Percentiles rank a stretch among this genome's conserved stretches.
These are phyloP conservation scores for Talaromyces atroroseus DNA, from an alignment of 2,329 filamentous ascomycete species.

Conservation along the genomic window DNA sequence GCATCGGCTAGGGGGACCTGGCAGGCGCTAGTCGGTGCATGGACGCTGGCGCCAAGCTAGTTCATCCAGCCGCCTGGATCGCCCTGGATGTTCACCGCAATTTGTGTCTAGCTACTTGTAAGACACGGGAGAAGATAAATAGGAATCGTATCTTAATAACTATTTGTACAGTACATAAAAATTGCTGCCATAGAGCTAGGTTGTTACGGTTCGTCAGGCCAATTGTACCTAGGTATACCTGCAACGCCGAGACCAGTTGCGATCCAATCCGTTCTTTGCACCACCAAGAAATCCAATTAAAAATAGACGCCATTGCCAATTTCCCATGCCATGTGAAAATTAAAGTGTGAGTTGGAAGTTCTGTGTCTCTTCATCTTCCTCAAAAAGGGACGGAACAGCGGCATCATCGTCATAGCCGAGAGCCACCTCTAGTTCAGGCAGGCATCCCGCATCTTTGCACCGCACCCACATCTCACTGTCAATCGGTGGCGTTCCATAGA, in stretches of 20 bases:
- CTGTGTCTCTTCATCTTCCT: constrained; percentile 35
- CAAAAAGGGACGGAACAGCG: constrained; percentile 25
- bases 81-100: neutral
- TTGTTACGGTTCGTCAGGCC: neutral
- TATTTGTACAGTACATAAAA: neutral
- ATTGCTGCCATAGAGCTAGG: neutral
- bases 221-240: neutral
- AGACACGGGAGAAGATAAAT: neutral
- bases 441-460: constrained; percentile 34
- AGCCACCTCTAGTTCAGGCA: constrained; percentile 15
- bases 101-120: neutral
- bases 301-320: constrained; percentile 9
- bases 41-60: neutral
- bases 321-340: constrained; percentile 1
- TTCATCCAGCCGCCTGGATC: too few species aligned
- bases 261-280: constrained; percentile 2
- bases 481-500: constrained; percentile 37
- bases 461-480: constrained; percentile 41
- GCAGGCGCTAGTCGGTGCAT: neutral
- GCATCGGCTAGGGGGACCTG: neutral
- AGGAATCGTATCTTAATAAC: neutral
- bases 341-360: constrained; percentile 38
- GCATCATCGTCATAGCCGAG: constrained; percentile 22
- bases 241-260: neutral
- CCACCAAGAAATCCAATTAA: neutral